phyloP scores from a whole-genome alignment of 1,284 basidiomycete species.

The Ceratobasidium sp. region DNA sequence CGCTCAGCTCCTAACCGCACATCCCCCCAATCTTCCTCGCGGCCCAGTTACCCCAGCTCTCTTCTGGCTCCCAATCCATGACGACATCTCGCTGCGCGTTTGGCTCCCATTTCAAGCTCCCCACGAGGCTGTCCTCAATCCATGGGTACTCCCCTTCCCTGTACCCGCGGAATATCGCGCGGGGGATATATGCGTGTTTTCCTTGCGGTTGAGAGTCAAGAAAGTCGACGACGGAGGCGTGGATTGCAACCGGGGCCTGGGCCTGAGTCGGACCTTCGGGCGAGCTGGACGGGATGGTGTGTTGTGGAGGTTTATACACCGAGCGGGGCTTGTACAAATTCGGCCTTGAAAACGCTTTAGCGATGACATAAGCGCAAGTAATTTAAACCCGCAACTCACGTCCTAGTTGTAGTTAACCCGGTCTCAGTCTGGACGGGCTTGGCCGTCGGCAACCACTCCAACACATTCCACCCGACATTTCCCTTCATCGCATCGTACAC shows the following conservation, averaged over 20 bases:
- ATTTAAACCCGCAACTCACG: not conserved
- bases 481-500: not conserved
- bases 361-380: not conserved
- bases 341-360: not conserved
- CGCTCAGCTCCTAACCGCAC: too few relatives aligned
- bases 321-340: constrained; percentile 16
- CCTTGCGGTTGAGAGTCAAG: not conserved
- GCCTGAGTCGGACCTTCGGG: too few relatives aligned
- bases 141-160: not conserved
- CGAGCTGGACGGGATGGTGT: too few relatives aligned
- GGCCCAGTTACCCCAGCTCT: too few relatives aligned
- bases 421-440: not conserved
- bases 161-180: not conserved
- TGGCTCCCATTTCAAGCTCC: too few relatives aligned
- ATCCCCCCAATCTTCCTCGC: too few relatives aligned
- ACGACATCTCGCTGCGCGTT: too few relatives aligned
- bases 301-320: not conserved
- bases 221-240: constrained; percentile 11
- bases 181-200: not conserved
- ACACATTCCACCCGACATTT: not conserved
- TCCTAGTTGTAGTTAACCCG: not conserved
- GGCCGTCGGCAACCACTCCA: not conserved
- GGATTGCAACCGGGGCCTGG: not conserved
- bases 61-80: too few relatives aligned
- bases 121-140: not conserved